These are phyloP conservation scores for Syncephalastrum monosporum DNA, from an alignment of 371 early-diverging fungal species.

Conservation along the genomic window DNA sequence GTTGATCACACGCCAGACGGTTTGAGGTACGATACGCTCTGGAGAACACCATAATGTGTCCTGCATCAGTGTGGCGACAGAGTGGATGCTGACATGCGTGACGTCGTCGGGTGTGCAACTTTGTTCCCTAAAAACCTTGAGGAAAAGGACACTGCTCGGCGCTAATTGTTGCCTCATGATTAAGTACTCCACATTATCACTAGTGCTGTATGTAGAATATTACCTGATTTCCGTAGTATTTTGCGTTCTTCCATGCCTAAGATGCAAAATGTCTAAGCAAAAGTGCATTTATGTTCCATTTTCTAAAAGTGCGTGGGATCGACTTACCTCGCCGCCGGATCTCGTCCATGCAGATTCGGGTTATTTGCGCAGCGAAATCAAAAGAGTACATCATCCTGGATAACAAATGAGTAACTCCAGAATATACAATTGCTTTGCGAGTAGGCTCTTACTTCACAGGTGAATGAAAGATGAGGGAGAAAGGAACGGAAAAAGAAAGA, in stretches of 20 bases:
- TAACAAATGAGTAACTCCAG: not conserved
- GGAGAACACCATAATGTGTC: slow-evolving; percentile 42
- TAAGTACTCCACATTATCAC: not conserved
- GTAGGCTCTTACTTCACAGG: slow-evolving; percentile 1
- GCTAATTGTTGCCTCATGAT: slow-evolving; percentile 14
- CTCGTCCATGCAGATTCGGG: slow-evolving; percentile 43
- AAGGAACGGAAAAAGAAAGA: slow-evolving; percentile 10
- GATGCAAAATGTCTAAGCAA: not conserved
- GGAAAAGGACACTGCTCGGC: slow-evolving; percentile 36
- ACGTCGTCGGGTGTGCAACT: slow-evolving; percentile 35
- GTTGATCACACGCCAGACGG: slow-evolving; percentile 43
- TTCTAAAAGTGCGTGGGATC: not conserved
- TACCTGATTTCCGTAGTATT: slow-evolving; percentile 45
- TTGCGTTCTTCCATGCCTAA: slow-evolving; percentile 44
- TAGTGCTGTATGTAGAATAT: not conserved
- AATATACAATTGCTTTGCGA: not conserved
- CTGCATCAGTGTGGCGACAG: slow-evolving; percentile 52
- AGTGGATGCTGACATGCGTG: slow-evolving; percentile 34
- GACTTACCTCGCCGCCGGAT: slow-evolving; percentile 38
- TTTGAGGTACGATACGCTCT: slow-evolving; percentile 45
- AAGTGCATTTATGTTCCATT: not conserved
- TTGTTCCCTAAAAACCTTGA: slow-evolving; percentile 40
- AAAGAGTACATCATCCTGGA: slow-evolving; percentile 31
- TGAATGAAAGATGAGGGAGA: slow-evolving; percentile 1
- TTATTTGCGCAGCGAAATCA: slow-evolving; percentile 38